Base-by-base conservation (phyloP, 192 early-diverging fungal genomes). In the Spizellomyces punctatus region DNA sequence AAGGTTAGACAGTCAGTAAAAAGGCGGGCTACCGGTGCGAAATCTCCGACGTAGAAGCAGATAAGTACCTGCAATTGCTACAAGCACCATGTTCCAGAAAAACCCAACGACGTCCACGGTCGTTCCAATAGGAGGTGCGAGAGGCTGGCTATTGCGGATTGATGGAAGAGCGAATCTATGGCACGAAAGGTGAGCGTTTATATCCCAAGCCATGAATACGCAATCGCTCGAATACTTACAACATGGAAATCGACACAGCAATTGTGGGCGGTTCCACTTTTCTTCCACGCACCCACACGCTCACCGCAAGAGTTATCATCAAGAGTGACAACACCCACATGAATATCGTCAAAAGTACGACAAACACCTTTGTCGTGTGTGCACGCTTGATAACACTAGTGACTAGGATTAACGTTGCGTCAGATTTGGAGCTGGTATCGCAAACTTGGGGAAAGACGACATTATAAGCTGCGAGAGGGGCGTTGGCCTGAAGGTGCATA, bases 221-320 rank as follows among this genome's bases (percentile, higher is more conserved):
- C 27, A 36, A 36, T 36, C 27, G 0, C 27, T 36, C 27, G 27
- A 36, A 36, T 36, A 36, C 27, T 36, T 36, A 36, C 42, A 78
- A 58, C n/a, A 78, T 59, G 10, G 62, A 55, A 27, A 19, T 59
- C 7, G 49, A 45, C 6, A 71, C 66, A 6, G 65, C 72, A 44
- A 78, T 75, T 5, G 61, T 76, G 8, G 77, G 77, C 36, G 74
- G 74, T 42, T 78, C 77, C 5, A 76, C 73, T 63, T 78, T 76
- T 10, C 66, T 27, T 6, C 61, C 59, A 5, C 58, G 22, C 14
- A 76, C 14, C 74, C 66, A 77, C 10, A 78, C 41, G 14, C 46
- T 63, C 6, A 71, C 45, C n/a, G 77, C 64, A 12, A 77, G 10
- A 27, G 63, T 71, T 6, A 78, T 47, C 6, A 71, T 46, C 7